Conservation (phyloP, 1,139 yeast genomes). For the Geotrichum europaeum region DNA sequence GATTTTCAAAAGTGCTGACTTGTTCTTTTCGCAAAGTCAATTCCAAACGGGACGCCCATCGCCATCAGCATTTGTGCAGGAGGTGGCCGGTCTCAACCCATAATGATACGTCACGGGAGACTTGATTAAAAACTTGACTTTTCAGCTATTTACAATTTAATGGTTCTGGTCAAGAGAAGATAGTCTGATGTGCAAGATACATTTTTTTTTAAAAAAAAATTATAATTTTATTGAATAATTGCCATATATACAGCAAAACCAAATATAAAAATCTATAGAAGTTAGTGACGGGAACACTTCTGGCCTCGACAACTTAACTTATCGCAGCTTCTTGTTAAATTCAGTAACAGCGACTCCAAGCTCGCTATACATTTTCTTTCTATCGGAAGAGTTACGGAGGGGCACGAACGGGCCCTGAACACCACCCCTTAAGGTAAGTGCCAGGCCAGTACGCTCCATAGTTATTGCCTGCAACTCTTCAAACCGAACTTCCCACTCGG, state of each 20-base stretch:
- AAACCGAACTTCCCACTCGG: constrained; percentile 61
- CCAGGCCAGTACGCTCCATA: constrained; percentile 73
- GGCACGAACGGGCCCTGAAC: constrained; percentile 74
- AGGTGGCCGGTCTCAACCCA: neutral
- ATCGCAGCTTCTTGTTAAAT: constrained; percentile 42
- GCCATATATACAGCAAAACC: too few relatives aligned
- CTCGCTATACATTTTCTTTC: constrained; percentile 60
- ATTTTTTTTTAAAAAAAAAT: too few relatives aligned
- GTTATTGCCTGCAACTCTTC: constrained; percentile 60
- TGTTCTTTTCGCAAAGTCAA: neutral
- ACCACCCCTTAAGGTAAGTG: constrained; percentile 53
- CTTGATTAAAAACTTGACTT: too few relatives aligned
- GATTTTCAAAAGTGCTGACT: neutral
- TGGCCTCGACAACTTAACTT: neutral
- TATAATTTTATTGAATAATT: too few relatives aligned
- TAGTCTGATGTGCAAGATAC: too few relatives aligned
- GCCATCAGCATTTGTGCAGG: neutral
- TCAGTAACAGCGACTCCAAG: constrained; percentile 78
- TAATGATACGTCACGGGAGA: too few relatives aligned
- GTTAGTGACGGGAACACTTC: neutral
- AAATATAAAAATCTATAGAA: too few relatives aligned
- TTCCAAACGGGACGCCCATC: neutral
- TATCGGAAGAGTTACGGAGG: constrained; percentile 57
- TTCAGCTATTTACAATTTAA: too few relatives aligned
- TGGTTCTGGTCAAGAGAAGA: too few relatives aligned